phyloP scores from a whole-genome alignment of 805 yeast genomes.

The Saturnispora kantuleensis region DNA sequence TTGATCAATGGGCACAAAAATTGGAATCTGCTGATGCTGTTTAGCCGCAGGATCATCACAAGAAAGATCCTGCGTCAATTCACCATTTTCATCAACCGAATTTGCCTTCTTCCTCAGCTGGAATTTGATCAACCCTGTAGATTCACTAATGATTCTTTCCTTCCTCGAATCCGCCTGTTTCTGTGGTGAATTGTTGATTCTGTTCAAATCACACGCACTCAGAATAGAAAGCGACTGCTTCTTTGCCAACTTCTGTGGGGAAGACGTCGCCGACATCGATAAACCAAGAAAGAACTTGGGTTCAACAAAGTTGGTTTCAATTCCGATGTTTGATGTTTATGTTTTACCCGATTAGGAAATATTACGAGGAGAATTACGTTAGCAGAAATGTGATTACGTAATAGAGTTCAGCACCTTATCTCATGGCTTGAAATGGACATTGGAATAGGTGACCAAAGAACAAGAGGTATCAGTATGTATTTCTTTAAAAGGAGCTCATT shows the following conservation, averaged over 20 bases:
- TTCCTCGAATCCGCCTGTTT: slow-evolving; percentile 9
- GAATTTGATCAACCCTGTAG: slow-evolving; percentile 43
- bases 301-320: background rate
- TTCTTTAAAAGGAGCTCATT: too few species aligned
- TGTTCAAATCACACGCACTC: slow-evolving; percentile 21
- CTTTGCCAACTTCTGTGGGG: slow-evolving; percentile 11
- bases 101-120: slow-evolving; percentile 20
- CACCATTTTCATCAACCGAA: background rate
- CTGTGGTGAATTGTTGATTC: slow-evolving; percentile 12
- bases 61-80: background rate
- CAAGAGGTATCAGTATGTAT: too few species aligned
- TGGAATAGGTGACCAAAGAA: too few species aligned
- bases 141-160: slow-evolving; percentile 37
- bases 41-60: too few species aligned
- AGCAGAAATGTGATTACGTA: too few species aligned
- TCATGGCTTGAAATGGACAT: too few species aligned
- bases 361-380: too few species aligned
- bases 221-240: slow-evolving; percentile 28
- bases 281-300: background rate
- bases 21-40: slow-evolving; percentile 20
- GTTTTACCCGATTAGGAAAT: too few species aligned
- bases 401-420: too few species aligned
- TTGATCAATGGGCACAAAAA: slow-evolving; percentile 27
- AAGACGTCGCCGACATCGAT: background rate
- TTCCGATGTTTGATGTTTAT: background rate